Percentiles rank a stretch among this genome's conserved stretches.
Evolutionary conservation across 1,139 yeast genomes (phyloP).

Genomic region (Suzukiozyma palmioleophila): DNA sequence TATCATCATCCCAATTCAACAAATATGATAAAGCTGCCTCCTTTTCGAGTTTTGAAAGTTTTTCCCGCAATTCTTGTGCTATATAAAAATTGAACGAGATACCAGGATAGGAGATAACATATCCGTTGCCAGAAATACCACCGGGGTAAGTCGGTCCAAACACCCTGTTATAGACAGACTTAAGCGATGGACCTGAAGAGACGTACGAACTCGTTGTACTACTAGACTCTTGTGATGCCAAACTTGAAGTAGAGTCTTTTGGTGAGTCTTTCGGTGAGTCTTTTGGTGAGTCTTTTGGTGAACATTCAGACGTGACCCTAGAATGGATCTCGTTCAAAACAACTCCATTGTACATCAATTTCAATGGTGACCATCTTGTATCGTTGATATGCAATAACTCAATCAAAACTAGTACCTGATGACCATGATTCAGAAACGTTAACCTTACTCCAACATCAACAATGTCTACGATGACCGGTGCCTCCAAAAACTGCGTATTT

Average conservation of each 20-base stretch:
- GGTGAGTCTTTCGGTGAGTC: conserved; percentile 2
- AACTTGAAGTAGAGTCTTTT: conserved; percentile 4
- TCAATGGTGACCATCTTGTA: conserved; percentile 9
- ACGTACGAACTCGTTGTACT: conserved; percentile 6
- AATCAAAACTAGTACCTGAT: conserved; percentile 43
- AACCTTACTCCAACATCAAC: conserved; percentile 32
- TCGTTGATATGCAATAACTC: conserved; percentile 34
- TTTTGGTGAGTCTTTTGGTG: conserved; percentile 2
- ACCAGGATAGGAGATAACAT: conserved; percentile 52
- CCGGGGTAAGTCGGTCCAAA: conserved; percentile 69
- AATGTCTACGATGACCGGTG: conserved; percentile 30
- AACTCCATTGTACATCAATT: conserved; percentile 30
- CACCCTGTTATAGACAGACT: conserved; percentile 47
- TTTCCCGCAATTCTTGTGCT: conserved; percentile 16
- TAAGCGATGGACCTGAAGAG: conserved; percentile 24
- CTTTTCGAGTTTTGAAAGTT: conserved; percentile 11
- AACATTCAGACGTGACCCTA: not conserved
- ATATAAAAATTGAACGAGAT: conserved; percentile 41
- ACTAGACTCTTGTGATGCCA: conserved; percentile 6
- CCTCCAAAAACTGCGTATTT: conserved; percentile 18
- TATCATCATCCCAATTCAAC: conserved; percentile 31
- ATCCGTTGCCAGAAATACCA: conserved; percentile 19
- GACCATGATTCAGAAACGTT: conserved; percentile 33
- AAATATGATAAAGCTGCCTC: conserved; percentile 25
- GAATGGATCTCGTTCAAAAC: conserved; percentile 21